Evolutionary conservation across 768 basidiomycete species (phyloP).

Genomic region (Calocybe indica): DNA sequence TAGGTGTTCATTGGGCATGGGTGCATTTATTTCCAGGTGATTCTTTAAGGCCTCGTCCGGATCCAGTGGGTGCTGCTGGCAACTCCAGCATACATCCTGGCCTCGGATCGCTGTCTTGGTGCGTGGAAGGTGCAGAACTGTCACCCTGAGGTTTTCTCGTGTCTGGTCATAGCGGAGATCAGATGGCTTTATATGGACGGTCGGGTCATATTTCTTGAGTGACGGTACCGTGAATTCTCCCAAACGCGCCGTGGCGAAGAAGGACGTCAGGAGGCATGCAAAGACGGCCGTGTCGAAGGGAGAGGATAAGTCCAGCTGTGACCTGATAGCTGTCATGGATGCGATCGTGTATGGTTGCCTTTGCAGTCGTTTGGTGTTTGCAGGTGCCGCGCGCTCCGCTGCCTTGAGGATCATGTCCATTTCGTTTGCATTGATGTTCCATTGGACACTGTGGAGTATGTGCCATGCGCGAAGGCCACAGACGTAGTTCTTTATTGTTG

Average conservation of each 20-base stretch:
- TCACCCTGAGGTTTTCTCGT: slow-evolving; percentile 11
- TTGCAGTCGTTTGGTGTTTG: slow-evolving; percentile 19
- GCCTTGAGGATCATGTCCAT: slow-evolving; percentile 22
- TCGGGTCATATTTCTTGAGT: slow-evolving; percentile 22
- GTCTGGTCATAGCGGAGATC: slow-evolving; percentile 1
- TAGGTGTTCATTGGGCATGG: slow-evolving; percentile 15
- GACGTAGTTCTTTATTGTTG: slow-evolving; percentile 30
- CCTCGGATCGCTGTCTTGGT: slow-evolving; percentile 17
- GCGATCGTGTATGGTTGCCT: slow-evolving; percentile 21
- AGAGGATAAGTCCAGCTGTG: slow-evolving; percentile 15
- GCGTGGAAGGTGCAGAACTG: slow-evolving; percentile 13
- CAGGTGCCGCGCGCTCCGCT: slow-evolving; percentile 22
- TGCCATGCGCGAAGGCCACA: slow-evolving; percentile 40
- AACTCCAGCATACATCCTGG: slow-evolving; percentile 26
- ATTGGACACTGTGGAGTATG: slow-evolving; percentile 29
- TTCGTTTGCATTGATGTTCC: slow-evolving; percentile 18
- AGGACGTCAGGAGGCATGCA: slow-evolving; percentile 31
- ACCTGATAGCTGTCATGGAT: slow-evolving; percentile 12
- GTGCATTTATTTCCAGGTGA: slow-evolving; percentile 24
- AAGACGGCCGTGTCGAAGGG: slow-evolving; percentile 28
- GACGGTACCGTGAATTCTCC: slow-evolving; percentile 33
- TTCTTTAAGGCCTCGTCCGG: slow-evolving; percentile 15
- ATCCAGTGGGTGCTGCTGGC: slow-evolving; percentile 18
- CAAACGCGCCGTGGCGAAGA: slow-evolving; percentile 24
- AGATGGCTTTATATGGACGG: slow-evolving; percentile 23